A percentile compares a stretch with the other conserved stretches of the same genome.
Conservation (phyloP, 139 green algal genomes). For the Picochlorum sp. region DNA sequence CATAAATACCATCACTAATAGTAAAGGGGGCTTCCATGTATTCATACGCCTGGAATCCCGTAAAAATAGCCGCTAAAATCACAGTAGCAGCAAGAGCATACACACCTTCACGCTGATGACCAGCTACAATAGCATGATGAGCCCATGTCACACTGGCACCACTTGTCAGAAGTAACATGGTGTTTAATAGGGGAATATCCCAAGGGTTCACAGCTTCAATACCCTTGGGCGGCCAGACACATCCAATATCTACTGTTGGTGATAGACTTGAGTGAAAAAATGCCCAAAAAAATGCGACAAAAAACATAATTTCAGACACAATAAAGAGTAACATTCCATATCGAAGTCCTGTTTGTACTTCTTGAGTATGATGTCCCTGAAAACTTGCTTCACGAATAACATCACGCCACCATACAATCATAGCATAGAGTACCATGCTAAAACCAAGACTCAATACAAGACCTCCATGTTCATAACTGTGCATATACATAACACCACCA, state of each 20-base stretch:
- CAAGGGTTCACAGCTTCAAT: slow-evolving; percentile 53
- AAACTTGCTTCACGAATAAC: slow-evolving; percentile 52
- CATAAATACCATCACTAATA: slow-evolving; percentile 55
- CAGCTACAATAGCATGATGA: slow-evolving; percentile 52
- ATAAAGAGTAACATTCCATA: slow-evolving; percentile 67
- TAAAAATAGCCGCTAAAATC: slow-evolving; percentile 48
- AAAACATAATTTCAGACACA: slow-evolving; percentile 59
- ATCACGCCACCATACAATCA: slow-evolving; percentile 62
- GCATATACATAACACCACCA: slow-evolving; percentile 59
- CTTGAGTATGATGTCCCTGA: slow-evolving; percentile 47
- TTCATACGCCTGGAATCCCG: slow-evolving; percentile 50
- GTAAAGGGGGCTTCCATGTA: slow-evolving; percentile 55
- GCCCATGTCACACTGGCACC: slow-evolving; percentile 50
- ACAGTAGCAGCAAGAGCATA: slow-evolving; percentile 36
- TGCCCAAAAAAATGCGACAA: slow-evolving; percentile 58
- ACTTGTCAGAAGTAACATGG: slow-evolving; percentile 46
- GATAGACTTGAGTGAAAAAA: slow-evolving; percentile 62
- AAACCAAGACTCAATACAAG: slow-evolving; percentile 41
- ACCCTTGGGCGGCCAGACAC: slow-evolving; percentile 53
- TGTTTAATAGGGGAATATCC: slow-evolving; percentile 61
- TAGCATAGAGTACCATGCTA: slow-evolving; percentile 48
- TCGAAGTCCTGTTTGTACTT: slow-evolving; percentile 47
- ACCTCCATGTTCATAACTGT: slow-evolving; percentile 44
- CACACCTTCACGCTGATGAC: slow-evolving; percentile 32
- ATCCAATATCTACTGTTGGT: slow-evolving; percentile 49